Conservation (phyloP, 768 basidiomycete genomes). For the Boletus rubroflammeus region DNA sequence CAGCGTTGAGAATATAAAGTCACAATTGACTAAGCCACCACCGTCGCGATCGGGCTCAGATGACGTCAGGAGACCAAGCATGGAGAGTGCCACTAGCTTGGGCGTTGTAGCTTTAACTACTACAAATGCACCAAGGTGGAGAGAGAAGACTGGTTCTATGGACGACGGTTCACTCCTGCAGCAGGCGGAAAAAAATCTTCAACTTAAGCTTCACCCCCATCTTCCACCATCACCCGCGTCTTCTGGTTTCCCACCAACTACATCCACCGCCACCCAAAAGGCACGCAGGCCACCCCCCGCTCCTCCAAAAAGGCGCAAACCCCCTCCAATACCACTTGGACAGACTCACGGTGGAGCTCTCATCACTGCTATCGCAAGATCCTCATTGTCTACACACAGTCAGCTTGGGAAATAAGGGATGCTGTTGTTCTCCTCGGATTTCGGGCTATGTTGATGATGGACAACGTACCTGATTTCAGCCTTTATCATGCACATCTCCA, state of each 20-base stretch:
- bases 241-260: slow-evolving; percentile 14
- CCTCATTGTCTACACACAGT: slow-evolving; percentile 25
- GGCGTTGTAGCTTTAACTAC: slow-evolving; percentile 28
- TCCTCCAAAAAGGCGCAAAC: slow-evolving; percentile 64
- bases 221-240: slow-evolving; percentile 17
- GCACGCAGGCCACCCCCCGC: slow-evolving; percentile 59
- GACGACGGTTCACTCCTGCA: slow-evolving; percentile 24
- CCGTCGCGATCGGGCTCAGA: slow-evolving; percentile 35
- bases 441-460: slow-evolving; percentile 2
- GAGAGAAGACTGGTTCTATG: slow-evolving; percentile 26
- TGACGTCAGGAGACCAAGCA: slow-evolving; percentile 39
- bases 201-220: slow-evolving; percentile 16
- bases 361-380: slow-evolving; percentile 54
- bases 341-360: slow-evolving; percentile 49
- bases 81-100: slow-evolving; percentile 33
- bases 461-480: slow-evolving; percentile 4
- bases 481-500: slow-evolving; percentile 12
- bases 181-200: slow-evolving; percentile 15
- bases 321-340: slow-evolving; percentile 62
- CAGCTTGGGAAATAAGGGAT: slow-evolving; percentile 18
- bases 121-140: slow-evolving; percentile 14
- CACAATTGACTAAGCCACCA: slow-evolving; percentile 24
- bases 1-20: slow-evolving; percentile 59
- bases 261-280: slow-evolving; percentile 23
- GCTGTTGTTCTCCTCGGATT: slow-evolving; percentile 1